A percentile compares a stretch with the other conserved stretches of the same genome.
Evolutionary conservation across 2,329 filamentous ascomycete genomes (phyloP).

Genomic region (Rhynchosporium secalis): DNA sequence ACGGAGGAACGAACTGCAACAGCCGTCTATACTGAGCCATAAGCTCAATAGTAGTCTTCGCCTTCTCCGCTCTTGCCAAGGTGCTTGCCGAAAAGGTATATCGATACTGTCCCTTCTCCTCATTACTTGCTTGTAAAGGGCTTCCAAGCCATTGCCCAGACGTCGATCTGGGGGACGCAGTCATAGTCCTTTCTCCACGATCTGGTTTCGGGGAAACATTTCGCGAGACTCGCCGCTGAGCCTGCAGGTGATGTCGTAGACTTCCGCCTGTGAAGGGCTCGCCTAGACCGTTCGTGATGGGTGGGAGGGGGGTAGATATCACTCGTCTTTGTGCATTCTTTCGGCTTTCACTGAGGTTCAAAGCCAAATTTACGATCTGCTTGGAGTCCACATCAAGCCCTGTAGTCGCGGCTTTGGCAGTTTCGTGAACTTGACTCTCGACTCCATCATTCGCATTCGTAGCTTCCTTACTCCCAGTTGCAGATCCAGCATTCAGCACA

Average conservation of each 20-base stretch:
- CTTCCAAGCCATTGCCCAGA: constrained; percentile 46
- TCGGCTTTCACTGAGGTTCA: constrained; percentile 82
- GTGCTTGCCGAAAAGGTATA: constrained; percentile 79
- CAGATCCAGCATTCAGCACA: constrained; percentile 25
- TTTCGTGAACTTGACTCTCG: constrained; percentile 11
- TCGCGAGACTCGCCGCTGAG: constrained; percentile 64
- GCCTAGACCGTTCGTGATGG: constrained; percentile 45
- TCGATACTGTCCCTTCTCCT: constrained; percentile 51
- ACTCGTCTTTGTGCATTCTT: constrained; percentile 61
- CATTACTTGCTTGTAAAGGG: constrained; percentile 51
- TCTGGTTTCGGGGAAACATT: constrained; percentile 60
- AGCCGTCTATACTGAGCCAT: constrained; percentile 81
- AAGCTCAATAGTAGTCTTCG: constrained; percentile 81
- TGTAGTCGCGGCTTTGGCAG: constrained; percentile 22
- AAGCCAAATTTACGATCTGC: constrained; percentile 89
- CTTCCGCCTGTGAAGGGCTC: constrained; percentile 54
- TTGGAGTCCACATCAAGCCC: constrained; percentile 72
- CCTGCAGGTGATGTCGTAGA: constrained; percentile 68
- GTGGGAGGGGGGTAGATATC: constrained; percentile 50
- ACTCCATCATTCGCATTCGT: constrained; percentile 10
- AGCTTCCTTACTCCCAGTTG: constrained; percentile 11
- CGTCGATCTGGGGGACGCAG: constrained; percentile 44
- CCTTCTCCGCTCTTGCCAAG: constrained; percentile 77
- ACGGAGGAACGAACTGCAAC: constrained; percentile 73
- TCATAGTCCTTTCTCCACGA: constrained; percentile 37